Evolutionary conservation across 1,284 basidiomycete species (phyloP).

Genomic region (Rhizopogon parksii): DNA sequence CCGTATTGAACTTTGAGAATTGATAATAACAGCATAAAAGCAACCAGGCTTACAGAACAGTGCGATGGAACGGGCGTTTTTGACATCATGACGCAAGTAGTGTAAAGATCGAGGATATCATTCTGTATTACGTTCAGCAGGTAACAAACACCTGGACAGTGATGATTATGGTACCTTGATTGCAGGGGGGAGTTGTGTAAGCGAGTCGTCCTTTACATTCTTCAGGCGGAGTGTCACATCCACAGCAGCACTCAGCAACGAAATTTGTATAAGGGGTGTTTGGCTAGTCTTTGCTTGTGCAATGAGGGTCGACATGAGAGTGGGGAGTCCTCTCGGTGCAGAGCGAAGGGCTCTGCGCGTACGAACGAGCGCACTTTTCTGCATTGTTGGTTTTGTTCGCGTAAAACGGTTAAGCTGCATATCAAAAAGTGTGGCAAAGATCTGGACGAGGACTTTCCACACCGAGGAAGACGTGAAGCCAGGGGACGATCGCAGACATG

Average conservation of each 20-base stretch:
- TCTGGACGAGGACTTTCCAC: constrained; percentile 45
- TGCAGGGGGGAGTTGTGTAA: constrained; percentile 14
- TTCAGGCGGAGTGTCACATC: constrained; percentile 60
- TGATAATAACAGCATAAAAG: constrained; percentile 3
- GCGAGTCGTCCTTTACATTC: constrained; percentile 37
- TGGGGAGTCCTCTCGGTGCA: constrained; percentile 39
- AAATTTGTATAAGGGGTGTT: constrained; percentile 40
- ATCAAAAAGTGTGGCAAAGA: constrained; percentile 55
- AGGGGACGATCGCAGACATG: constrained; percentile 38
- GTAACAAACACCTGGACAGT: background rate
- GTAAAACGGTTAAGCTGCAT: constrained; percentile 44
- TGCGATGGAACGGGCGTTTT: constrained; percentile 47
- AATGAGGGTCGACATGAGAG: constrained; percentile 45
- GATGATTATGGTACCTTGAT: constrained; percentile 15
- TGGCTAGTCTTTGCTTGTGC: constrained; percentile 42
- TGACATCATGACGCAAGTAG: constrained; percentile 48
- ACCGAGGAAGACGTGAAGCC: constrained; percentile 39
- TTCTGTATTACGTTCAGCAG: constrained; percentile 29
- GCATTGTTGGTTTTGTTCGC: constrained; percentile 51
- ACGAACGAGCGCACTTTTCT: constrained; percentile 53
- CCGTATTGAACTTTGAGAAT: constrained; percentile 9
- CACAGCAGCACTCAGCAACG: constrained; percentile 53
- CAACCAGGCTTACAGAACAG: constrained; percentile 35
- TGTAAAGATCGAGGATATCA: constrained; percentile 49
- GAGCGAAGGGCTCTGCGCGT: constrained; percentile 59